These are phyloP conservation scores for Trichoderma citrinoviride DNA, from an alignment of 2,329 filamentous ascomycete genomes.

Conservation along the genomic window DNA sequence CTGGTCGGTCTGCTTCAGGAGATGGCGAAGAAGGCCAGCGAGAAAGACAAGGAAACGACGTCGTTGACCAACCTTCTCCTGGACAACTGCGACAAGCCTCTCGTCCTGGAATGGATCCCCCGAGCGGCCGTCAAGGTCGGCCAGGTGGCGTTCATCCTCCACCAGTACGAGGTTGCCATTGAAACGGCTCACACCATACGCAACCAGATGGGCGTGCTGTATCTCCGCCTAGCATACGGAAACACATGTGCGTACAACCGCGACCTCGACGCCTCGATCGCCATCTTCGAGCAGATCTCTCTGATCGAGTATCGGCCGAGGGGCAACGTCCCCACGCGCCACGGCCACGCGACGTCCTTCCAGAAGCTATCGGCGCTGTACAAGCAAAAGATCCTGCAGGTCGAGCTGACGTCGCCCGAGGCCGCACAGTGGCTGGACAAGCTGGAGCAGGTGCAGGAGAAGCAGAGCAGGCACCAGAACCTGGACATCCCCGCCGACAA, in stretches of 20 bases:
- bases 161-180: conserved; percentile 35
- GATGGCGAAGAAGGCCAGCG: conserved; percentile 31
- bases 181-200: conserved; percentile 35
- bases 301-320: conserved; percentile 39
- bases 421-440: conserved; percentile 35
- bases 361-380: conserved; percentile 41
- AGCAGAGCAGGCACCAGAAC: conserved; percentile 40
- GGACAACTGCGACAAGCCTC: conserved; percentile 34
- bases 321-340: conserved; percentile 40
- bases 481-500: conserved; percentile 41
- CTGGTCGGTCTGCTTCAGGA: conserved; percentile 38
- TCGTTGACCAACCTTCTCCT: conserved; percentile 39
- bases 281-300: conserved; percentile 38
- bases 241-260: conserved; percentile 37
- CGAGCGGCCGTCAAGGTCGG: conserved; percentile 39
- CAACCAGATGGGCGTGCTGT: conserved; percentile 38
- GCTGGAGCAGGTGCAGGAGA: conserved; percentile 37
- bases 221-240: conserved; percentile 39
- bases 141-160: conserved; percentile 32
- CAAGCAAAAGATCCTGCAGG: conserved; percentile 35
- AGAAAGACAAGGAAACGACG: conserved; percentile 28
- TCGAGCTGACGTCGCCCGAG: conserved; percentile 29
- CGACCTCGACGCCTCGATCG: conserved; percentile 36
- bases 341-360: conserved; percentile 42
- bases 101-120: conserved; percentile 42